Base-by-base conservation (phyloP, 805 yeast genomes). In the Clavispora vitiphila region DNA sequence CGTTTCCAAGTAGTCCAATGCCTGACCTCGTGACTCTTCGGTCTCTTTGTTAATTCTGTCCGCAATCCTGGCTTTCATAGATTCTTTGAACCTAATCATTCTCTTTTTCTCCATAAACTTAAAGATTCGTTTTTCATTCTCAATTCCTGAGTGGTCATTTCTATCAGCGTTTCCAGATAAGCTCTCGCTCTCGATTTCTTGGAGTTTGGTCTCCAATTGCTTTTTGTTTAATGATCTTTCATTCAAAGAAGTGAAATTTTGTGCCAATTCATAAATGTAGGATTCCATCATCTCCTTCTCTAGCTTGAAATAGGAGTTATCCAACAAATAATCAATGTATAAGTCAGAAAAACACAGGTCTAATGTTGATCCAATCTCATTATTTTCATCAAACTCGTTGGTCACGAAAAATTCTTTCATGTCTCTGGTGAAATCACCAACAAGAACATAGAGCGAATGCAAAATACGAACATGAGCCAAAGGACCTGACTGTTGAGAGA, bases 381-480 rank as follows among this genome's bases (percentile, higher is more conserved):
- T 78, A 32, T 71, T 69, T 8, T 65, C 66, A 46, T 75, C 78
- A 11, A 76, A 58, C 3, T 71, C 74, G 41, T 72, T 69, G 19
- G 71, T 62, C 7, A 59, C 51, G 41, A 86, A 72, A 48, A 78
- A 81, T 8, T 76, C 80, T 52, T 83, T 81, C 49, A 90, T 65
- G 42, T 78, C 80, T 42, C 76, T 77, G 1, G 86, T 80, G 51
- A 84, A 76, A 37, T 72, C 76, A 11, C 78, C 76, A 8, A 84
- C 68, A 27, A 76, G 63, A 0, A 74, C 70, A 55, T 80, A 83
- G n/a, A 84, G 66, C 2, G 81, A 69, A 61, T 87, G 86, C 25
- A 91, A 62, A 1, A 83, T 73, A 54, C 98, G 74, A 2, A 89
- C 80, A 56, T 83, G 87, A 0, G 95, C 83, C 39, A 89, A 64